phyloP scores from a whole-genome alignment of 2,329 filamentous ascomycete genomes.

The Zymoseptoria crescenta region DNA sequence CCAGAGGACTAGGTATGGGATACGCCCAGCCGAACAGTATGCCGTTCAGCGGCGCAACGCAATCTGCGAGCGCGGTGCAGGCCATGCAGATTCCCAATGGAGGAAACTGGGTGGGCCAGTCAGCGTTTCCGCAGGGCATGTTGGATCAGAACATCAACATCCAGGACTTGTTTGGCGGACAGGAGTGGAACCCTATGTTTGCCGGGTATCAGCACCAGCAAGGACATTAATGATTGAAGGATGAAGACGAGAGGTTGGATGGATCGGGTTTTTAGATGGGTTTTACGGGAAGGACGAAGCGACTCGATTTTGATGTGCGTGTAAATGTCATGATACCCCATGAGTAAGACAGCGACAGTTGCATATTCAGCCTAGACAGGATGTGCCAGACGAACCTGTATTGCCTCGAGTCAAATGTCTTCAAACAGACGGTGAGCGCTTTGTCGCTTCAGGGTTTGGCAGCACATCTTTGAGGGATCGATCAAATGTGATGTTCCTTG shows the following conservation, averaged over 20 bases:
- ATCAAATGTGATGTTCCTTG: neutral
- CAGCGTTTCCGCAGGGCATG: slow-evolving; percentile 23
- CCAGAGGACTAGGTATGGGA: slow-evolving; percentile 12
- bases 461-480: neutral
- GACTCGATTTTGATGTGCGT: neutral
- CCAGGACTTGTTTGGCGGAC: slow-evolving; percentile 31
- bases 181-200: slow-evolving; percentile 30
- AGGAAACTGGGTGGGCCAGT: slow-evolving; percentile 14
- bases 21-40: slow-evolving; percentile 8
- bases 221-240: neutral
- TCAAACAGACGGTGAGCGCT: no score
- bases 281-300: neutral
- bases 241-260: neutral
- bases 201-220: slow-evolving; percentile 14
- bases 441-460: no score
- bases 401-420: neutral
- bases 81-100: slow-evolving; percentile 11
- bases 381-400: neutral
- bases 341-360: neutral
- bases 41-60: slow-evolving; percentile 15
- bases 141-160: slow-evolving; percentile 27
- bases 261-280: no score
- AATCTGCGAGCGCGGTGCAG: slow-evolving; percentile 9
- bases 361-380: neutral
- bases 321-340: neutral